Conservation (phyloP, 441 rosid species). For the Adansonia grandidieri region DNA sequence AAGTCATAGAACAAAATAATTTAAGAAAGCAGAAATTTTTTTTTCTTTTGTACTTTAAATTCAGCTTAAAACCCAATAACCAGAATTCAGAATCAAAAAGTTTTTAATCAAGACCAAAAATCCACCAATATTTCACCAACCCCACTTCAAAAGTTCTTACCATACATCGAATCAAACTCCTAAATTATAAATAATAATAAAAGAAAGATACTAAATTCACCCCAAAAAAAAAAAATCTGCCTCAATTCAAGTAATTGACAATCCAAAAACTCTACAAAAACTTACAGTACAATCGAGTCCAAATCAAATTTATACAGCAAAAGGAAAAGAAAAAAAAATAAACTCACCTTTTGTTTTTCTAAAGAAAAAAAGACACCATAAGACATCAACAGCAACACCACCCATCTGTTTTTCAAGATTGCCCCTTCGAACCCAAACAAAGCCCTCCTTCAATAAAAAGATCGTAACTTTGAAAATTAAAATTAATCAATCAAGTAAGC, state of each 20-base stretch:
- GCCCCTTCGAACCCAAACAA: constrained; percentile 19
- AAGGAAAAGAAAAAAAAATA: constrained; percentile 20
- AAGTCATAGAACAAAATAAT: not conserved
- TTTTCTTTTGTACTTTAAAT: not conserved
- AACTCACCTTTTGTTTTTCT: constrained; percentile 46
- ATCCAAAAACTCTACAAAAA: not conserved
- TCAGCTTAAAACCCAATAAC: constrained; percentile 28
- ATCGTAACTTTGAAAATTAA: constrained; percentile 18
- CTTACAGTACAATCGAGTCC: constrained; percentile 17
- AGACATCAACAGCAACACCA: constrained; percentile 29
- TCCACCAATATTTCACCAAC: constrained; percentile 25
- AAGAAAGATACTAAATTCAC: not conserved
- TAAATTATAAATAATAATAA: not conserved
- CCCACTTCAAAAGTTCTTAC: constrained; percentile 22
- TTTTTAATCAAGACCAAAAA: constrained; percentile 25
- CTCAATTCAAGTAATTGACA: constrained; percentile 15
- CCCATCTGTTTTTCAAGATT: constrained; percentile 36
- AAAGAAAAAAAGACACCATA: constrained; percentile 37
- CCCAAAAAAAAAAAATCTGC: not conserved
- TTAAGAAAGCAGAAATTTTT: not conserved
- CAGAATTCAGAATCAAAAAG: constrained; percentile 21
- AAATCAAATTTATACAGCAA: constrained; percentile 19
- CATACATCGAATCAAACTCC: constrained; percentile 23
- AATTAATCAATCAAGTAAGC: constrained; percentile 40
- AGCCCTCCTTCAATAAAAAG: constrained; percentile 12